phyloP scores from a whole-genome alignment of 495 filamentous ascomycete species.

The Aspergillus bridgeri region DNA sequence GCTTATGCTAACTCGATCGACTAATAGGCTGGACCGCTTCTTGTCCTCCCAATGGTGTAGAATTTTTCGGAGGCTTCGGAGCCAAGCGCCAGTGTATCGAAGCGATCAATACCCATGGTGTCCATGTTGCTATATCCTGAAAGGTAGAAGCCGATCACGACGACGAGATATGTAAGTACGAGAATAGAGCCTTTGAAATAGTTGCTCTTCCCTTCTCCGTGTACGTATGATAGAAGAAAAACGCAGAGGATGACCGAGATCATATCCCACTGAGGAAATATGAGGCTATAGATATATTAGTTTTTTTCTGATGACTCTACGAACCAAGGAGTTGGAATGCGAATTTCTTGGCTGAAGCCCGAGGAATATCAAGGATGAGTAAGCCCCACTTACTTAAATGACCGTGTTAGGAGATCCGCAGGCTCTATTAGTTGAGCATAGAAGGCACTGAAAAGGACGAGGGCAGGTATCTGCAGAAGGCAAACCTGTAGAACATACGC shows the following conservation, averaged over 20 bases:
- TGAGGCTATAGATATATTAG: slow-evolving; percentile 53
- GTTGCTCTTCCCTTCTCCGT: slow-evolving; percentile 88
- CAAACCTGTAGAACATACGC: slow-evolving; percentile 97
- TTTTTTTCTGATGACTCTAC: background rate
- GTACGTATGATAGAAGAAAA: slow-evolving; percentile 95
- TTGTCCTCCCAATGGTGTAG: slow-evolving; percentile 38
- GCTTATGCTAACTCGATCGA: background rate
- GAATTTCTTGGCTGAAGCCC: too few relatives aligned
- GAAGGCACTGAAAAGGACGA: slow-evolving; percentile 86
- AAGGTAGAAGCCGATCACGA: slow-evolving; percentile 88
- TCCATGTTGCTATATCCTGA: slow-evolving; percentile 68
- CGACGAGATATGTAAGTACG: slow-evolving; percentile 88
- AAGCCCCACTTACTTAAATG: slow-evolving; percentile 61
- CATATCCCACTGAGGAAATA: slow-evolving; percentile 99
- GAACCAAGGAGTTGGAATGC: too few relatives aligned
- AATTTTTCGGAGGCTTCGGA: slow-evolving; percentile 30
- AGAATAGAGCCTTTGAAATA: slow-evolving; percentile 83
- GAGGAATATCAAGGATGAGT: background rate
- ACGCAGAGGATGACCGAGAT: slow-evolving; percentile 96
- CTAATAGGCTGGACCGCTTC: slow-evolving; percentile 31
- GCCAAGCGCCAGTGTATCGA: slow-evolving; percentile 63
- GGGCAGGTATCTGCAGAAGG: slow-evolving; percentile 89
- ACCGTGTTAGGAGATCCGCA: slow-evolving; percentile 64
- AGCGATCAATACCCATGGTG: slow-evolving; percentile 59
- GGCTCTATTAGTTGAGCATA: slow-evolving; percentile 47